Evolutionary conservation across 768 basidiomycete species (phyloP).

Genomic region (Mycena galericulata): DNA sequence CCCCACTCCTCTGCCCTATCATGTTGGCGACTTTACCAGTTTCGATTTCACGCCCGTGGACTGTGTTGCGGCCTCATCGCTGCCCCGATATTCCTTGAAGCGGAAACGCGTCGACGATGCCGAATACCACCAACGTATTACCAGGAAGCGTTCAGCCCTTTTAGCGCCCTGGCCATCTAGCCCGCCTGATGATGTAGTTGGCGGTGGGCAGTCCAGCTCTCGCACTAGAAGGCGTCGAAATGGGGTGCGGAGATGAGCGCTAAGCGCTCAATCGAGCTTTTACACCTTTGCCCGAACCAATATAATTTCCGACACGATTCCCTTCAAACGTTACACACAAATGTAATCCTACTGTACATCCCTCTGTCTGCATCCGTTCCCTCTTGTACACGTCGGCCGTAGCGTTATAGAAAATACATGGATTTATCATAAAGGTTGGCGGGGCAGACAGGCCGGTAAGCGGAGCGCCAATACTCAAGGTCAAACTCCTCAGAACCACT

Average conservation of each 20-base stretch:
- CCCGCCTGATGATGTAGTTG: background rate
- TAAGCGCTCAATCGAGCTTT: no score
- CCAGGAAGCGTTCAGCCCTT: constrained; percentile 3
- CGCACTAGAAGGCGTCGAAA: background rate
- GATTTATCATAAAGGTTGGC: background rate
- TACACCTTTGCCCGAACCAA: no score
- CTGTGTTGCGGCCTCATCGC: background rate
- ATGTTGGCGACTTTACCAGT: background rate
- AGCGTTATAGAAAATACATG: constrained; percentile 21
- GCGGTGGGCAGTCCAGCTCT: no score
- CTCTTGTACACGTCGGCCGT: no score
- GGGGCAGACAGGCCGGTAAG: background rate
- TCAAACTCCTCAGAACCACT: constrained; percentile 23
- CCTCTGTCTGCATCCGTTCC: background rate
- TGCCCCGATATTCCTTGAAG: background rate
- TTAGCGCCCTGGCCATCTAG: background rate
- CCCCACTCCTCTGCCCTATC: background rate
- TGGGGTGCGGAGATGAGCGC: background rate
- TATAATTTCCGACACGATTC: no score
- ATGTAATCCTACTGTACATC: background rate
- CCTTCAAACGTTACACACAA: background rate
- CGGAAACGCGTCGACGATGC: constrained; percentile 7
- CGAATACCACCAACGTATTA: constrained; percentile 9
- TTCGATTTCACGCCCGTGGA: background rate
- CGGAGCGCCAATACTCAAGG: background rate